phyloP scores from a whole-genome alignment of 176 grass and related monocot genomes.

The Bromus sterilis region DNA sequence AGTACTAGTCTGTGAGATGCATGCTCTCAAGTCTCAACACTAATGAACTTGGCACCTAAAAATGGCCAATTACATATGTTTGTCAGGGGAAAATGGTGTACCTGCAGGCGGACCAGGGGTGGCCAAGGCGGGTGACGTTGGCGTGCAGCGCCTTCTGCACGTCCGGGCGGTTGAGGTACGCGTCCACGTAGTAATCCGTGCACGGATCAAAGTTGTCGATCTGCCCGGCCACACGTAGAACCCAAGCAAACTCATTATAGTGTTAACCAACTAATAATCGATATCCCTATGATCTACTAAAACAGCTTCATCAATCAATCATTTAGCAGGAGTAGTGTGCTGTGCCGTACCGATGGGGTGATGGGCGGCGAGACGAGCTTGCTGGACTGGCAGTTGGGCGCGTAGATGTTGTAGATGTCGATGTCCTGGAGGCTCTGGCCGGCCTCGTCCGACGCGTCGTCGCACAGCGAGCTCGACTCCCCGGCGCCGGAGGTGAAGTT shows the following conservation, averaged over 20 bases:
- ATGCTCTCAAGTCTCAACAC: too few relatives aligned
- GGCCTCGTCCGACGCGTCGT: not conserved
- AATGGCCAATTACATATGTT: too few relatives aligned
- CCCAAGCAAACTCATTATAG: not conserved
- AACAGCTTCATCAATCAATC: not conserved
- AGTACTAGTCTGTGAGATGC: too few relatives aligned
- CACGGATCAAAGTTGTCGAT: conserved; percentile 77
- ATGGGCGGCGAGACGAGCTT: conserved; percentile 34
- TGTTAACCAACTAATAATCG: not conserved
- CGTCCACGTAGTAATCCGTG: conserved; percentile 61
- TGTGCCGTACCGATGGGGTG: conserved; percentile 49
- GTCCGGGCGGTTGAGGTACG: conserved; percentile 63
- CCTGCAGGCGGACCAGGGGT: conserved; percentile 80
- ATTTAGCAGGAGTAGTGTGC: too few relatives aligned
- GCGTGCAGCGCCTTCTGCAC: conserved; percentile 86
- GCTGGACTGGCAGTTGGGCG: conserved; percentile 41
- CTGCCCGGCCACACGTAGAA: conserved; percentile 26
- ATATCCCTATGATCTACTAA: not conserved
- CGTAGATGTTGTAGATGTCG: conserved; percentile 97
- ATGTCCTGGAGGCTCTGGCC: not conserved
- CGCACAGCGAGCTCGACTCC: not conserved
- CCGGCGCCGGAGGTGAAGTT: conserved; percentile 31
- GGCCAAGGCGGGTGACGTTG: conserved; percentile 57
- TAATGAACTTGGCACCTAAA: too few relatives aligned
- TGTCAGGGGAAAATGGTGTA: not conserved